Evolutionary conservation across 768 basidiomycete species (phyloP).

Genomic region (Macrolepiota fuliginosa): DNA sequence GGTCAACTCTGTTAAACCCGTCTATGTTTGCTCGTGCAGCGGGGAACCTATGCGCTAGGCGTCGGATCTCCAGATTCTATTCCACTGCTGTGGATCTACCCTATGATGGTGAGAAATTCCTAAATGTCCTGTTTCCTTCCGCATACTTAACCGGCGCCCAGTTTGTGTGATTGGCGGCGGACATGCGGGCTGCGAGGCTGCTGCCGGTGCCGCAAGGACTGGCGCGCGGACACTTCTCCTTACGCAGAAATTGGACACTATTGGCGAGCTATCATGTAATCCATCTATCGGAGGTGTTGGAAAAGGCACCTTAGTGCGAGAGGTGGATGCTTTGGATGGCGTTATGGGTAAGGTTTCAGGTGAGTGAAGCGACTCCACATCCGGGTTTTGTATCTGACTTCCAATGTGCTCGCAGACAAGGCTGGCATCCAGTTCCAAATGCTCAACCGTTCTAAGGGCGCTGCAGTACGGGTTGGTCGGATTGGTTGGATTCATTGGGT

Average conservation of each 20-base stretch:
- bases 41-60: background rate
- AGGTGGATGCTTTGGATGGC: conserved; percentile 89
- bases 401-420: conserved; percentile 49
- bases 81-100: background rate
- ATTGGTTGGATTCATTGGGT: background rate
- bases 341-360: conserved; percentile 83
- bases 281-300: conserved; percentile 91
- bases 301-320: conserved; percentile 88
- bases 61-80: conserved; percentile 2
- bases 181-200: conserved; percentile 92
- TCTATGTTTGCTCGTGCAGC: conserved; percentile 3
- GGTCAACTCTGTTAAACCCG: background rate
- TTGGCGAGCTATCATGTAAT: conserved; percentile 87
- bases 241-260: conserved; percentile 78
- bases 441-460: conserved; percentile 80
- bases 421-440: conserved; percentile 90
- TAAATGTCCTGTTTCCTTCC: background rate
- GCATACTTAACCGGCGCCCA: conserved; percentile 15
- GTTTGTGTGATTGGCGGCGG: conserved; percentile 91
- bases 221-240: conserved; percentile 80
- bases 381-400: background rate
- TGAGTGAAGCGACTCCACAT: conserved; percentile 26
- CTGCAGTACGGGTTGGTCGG: conserved; percentile 81
- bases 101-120: conserved; percentile 14
- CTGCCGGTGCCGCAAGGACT: conserved; percentile 78